phyloP scores from a whole-genome alignment of 352 stramenopile genomes.

The Globisporangium spiculum region DNA sequence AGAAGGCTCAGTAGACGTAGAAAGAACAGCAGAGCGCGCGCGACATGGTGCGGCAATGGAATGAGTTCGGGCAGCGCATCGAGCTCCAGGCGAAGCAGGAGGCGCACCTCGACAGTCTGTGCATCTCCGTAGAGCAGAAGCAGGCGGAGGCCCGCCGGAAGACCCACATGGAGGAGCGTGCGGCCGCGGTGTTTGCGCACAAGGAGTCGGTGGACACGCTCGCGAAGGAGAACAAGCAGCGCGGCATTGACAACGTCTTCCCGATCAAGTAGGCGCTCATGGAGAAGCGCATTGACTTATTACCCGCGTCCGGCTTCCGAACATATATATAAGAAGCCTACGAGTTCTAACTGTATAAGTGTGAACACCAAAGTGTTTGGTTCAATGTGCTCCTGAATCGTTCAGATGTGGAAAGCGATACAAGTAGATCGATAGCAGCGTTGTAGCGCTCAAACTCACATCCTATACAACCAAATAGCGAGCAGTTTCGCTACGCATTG shows the following conservation, averaged over 20 bases:
- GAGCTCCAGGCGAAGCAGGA: slow-evolving; percentile 61
- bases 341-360: no score
- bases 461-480: no score
- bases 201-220: slow-evolving; percentile 31
- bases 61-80: slow-evolving; percentile 60
- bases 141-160: slow-evolving; percentile 67
- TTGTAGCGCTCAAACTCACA: no score
- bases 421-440: no score
- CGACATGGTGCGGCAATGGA: slow-evolving; percentile 60
- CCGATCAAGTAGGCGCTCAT: slow-evolving; percentile 70
- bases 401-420: no score
- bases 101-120: slow-evolving; percentile 58
- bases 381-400: no score
- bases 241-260: slow-evolving; percentile 58
- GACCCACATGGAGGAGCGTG: slow-evolving; percentile 41
- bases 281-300: slow-evolving; percentile 69
- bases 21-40: slow-evolving; percentile 34
- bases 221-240: slow-evolving; percentile 45
- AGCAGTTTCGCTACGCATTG: no score
- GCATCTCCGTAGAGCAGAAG: slow-evolving; percentile 66
- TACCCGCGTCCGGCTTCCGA: slow-evolving; percentile 72
- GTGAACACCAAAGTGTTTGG: no score
- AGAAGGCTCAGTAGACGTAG: slow-evolving; percentile 40
- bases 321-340: slow-evolving; percentile 36
- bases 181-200: slow-evolving; percentile 29